Conservation (phyloP, 2,329 filamentous ascomycete species). For the Dactylellina haptotyla region DNA sequence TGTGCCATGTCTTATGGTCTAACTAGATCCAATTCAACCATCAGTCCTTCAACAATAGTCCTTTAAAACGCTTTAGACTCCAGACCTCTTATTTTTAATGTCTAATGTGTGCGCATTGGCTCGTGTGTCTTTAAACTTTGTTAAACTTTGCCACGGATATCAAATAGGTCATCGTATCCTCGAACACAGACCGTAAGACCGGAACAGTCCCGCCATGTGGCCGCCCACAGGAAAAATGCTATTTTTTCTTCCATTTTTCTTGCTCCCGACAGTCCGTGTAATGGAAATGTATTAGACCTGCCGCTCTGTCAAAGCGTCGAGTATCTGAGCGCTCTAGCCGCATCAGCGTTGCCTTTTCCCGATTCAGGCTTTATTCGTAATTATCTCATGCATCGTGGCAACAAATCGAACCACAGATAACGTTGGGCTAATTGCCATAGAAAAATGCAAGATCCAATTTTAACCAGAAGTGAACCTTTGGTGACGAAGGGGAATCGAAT, state of each 20-base stretch:
- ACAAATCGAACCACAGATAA: not conserved
- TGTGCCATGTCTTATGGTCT: too few relatives aligned
- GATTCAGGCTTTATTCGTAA: slow-evolving; percentile 50
- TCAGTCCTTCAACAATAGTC: too few relatives aligned
- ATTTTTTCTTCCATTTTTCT: not conserved
- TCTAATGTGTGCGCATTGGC: too few relatives aligned
- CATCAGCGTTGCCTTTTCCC: slow-evolving; percentile 17
- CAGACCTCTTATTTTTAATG: too few relatives aligned
- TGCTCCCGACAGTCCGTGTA: slow-evolving; percentile 8
- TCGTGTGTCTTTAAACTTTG: too few relatives aligned
- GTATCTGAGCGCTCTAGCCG: slow-evolving; percentile 34
- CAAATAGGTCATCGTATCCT: not conserved
- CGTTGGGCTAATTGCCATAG: not conserved
- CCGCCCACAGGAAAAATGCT: not conserved
- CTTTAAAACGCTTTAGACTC: too few relatives aligned
- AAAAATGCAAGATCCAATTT: not conserved
- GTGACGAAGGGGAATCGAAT: not conserved
- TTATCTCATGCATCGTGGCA: not conserved
- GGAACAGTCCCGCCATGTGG: not conserved
- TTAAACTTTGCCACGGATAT: too few relatives aligned
- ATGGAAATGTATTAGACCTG: slow-evolving; percentile 3
- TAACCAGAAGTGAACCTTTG: not conserved
- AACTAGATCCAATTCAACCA: too few relatives aligned
- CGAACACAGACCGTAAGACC: not conserved
- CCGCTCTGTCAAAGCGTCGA: slow-evolving; percentile 42